A percentile compares a stretch with the other conserved stretches of the same genome.
These are phyloP conservation scores for Hypoxylon sp. DNA, from an alignment of 2,329 filamentous ascomycete genomes.

Conservation along the genomic window DNA sequence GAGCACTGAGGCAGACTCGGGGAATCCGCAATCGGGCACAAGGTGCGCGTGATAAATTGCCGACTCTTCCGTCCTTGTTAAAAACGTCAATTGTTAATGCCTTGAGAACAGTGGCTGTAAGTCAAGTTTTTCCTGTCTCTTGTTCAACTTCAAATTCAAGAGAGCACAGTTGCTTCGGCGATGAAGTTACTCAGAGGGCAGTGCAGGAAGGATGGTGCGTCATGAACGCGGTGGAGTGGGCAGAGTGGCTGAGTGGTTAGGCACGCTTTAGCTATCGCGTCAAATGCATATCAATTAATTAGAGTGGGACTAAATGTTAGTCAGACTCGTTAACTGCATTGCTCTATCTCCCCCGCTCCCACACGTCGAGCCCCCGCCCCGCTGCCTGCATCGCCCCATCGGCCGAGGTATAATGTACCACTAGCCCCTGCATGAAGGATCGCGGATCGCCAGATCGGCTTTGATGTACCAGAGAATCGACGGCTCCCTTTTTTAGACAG, in stretches of 20 bases:
- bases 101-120: neutral
- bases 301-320: neutral
- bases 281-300: conserved; percentile 51
- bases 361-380: conserved; percentile 19
- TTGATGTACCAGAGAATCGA: conserved; percentile 19
- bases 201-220: conserved; percentile 15
- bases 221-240: conserved; percentile 29
- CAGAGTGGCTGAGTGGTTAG: neutral
- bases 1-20: neutral
- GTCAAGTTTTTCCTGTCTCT: neutral
- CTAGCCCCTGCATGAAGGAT: conserved; percentile 15
- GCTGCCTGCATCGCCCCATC: conserved; percentile 32
- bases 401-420: conserved; percentile 30
- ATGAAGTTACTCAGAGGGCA: neutral
- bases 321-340: conserved; percentile 38
- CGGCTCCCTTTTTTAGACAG: conserved; percentile 6
- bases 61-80: neutral
- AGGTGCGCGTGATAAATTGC: neutral
- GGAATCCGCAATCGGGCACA: neutral
- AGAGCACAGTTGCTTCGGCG: neutral
- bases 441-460: conserved; percentile 24
- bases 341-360: conserved; percentile 7
- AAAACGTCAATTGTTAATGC: neutral
- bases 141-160: neutral
- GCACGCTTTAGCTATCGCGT: conserved; percentile 45